These are phyloP conservation scores for Heliophila coronopifolia DNA, from an alignment of 441 rosid species.

Conservation along the genomic window DNA sequence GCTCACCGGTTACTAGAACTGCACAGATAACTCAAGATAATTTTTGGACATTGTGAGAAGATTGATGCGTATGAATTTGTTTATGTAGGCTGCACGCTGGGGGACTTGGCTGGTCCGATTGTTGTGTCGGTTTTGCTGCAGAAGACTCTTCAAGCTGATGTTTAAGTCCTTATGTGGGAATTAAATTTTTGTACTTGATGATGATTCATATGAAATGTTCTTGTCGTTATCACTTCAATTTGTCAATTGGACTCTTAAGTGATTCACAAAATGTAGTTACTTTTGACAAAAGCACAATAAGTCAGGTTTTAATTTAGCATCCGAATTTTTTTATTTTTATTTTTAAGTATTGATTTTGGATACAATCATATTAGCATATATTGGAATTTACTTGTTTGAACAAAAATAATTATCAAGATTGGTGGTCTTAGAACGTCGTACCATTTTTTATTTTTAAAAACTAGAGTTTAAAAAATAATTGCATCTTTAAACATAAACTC, in stretches of 20 bases:
- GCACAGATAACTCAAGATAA: not conserved
- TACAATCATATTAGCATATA: too few relatives aligned
- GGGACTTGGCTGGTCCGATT: constrained; percentile 78
- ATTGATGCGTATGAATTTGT: constrained; percentile 1
- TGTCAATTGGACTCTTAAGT: not conserved
- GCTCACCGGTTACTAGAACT: not conserved
- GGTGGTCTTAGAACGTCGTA: too few relatives aligned
- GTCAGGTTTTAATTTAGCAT: too few relatives aligned
- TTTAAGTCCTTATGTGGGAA: constrained; percentile 27
- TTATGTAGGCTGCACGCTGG: constrained; percentile 66
- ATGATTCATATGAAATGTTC: not conserved
- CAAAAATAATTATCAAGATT: too few relatives aligned
- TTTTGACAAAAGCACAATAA: too few relatives aligned
- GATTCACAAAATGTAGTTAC: constrained; percentile 1
- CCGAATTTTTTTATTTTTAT: too few relatives aligned
- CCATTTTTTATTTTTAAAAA: too few relatives aligned
- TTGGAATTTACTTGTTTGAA: too few relatives aligned
- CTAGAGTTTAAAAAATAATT: too few relatives aligned
- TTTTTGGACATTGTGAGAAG: not conserved
- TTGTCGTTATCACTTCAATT: not conserved
- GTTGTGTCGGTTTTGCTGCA: constrained; percentile 57
- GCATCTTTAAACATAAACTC: too few relatives aligned
- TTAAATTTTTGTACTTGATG: constrained; percentile 12
- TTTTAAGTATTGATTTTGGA: too few relatives aligned
- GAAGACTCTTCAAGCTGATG: constrained; percentile 47